phyloP scores from a whole-genome alignment of 2,329 filamentous ascomycete species.

The Trichoderma guizhouense region DNA sequence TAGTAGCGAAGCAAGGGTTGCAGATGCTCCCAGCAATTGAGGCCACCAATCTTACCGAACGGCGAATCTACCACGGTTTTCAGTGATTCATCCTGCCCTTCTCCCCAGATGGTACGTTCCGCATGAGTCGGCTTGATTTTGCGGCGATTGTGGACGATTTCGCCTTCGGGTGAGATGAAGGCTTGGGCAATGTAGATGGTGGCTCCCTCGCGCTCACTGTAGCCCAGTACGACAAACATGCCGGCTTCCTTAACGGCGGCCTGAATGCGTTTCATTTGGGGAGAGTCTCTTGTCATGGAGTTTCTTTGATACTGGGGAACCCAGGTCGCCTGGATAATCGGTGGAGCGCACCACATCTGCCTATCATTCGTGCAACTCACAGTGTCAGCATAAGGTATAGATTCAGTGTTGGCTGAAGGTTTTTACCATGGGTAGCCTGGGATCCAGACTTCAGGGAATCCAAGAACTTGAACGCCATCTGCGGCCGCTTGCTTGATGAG shows the following conservation, averaged over 20 bases:
- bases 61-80: constrained; percentile 46
- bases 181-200: constrained; percentile 53
- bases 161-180: constrained; percentile 47
- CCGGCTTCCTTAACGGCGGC: constrained; percentile 46
- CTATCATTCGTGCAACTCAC: not conserved
- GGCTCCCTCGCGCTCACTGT: constrained; percentile 50
- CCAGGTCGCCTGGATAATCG: not conserved
- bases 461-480: constrained; percentile 51
- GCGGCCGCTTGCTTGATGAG: constrained; percentile 50
- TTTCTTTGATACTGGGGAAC: constrained; percentile 31
- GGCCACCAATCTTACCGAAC: constrained; percentile 49
- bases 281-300: constrained; percentile 40
- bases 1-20: constrained; percentile 20
- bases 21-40: constrained; percentile 50
- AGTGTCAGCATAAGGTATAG: not conserved
- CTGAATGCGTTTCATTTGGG: constrained; percentile 52
- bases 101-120: constrained; percentile 53
- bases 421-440: constrained; percentile 23
- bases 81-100: constrained; percentile 52
- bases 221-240: constrained; percentile 53
- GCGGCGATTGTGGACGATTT: constrained; percentile 51
- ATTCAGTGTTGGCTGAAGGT: not conserved
- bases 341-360: constrained; percentile 6
- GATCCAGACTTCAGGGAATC: constrained; percentile 43
- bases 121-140: constrained; percentile 57